Conservation (phyloP, 2,329 filamentous ascomycete species). For the Aureobasidium vineae region DNA sequence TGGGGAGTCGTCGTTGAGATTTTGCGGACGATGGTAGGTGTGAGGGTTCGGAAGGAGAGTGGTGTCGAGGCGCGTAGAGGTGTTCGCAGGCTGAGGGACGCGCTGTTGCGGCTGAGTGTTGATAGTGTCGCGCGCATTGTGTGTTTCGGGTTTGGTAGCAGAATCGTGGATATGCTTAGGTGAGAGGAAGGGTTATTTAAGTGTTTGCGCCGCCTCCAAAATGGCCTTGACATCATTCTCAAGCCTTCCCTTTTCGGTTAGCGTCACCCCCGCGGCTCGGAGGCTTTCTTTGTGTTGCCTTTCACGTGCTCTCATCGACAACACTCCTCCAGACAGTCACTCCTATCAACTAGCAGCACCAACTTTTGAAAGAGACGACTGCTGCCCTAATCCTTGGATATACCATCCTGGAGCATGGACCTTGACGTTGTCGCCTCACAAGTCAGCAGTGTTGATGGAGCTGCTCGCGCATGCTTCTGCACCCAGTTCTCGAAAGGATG, state of each 20-base stretch:
- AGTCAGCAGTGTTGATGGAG: slow-evolving; percentile 35
- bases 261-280: not conserved
- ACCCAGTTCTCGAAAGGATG: slow-evolving; percentile 43
- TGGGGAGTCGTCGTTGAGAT: not conserved
- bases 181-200: not conserved
- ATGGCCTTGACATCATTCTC: slow-evolving; percentile 19
- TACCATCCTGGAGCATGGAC: slow-evolving; percentile 13
- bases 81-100: not conserved
- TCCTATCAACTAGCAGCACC: not conserved
- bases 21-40: not conserved
- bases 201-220: slow-evolving; percentile 1
- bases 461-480: slow-evolving; percentile 50
- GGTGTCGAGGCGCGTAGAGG: not conserved
- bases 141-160: too few relatives aligned
- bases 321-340: not conserved
- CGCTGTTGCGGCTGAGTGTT: slow-evolving; percentile 1
- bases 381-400: not conserved
- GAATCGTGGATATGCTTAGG: not conserved
- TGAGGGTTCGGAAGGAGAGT: not conserved
- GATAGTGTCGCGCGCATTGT: slow-evolving; percentile 13
- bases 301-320: slow-evolving; percentile 6
- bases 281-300: slow-evolving; percentile 15
- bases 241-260: not conserved
- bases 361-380: not conserved
- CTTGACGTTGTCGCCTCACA: not conserved